Evolutionary conservation across 371 early-diverging fungal species (phyloP).

Genomic region (Lichtheimia ramosa): DNA sequence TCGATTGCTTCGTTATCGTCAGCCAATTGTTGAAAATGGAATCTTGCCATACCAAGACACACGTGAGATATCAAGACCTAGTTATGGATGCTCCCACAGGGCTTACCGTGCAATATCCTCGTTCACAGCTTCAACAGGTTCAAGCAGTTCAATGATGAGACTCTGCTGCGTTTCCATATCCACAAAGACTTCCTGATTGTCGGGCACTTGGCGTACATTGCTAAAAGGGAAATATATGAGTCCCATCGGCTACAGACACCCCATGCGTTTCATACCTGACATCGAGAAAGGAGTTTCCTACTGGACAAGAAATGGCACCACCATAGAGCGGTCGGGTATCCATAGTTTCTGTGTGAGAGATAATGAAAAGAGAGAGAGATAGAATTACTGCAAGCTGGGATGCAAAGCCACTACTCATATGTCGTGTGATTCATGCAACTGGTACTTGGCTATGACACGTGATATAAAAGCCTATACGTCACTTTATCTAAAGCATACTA

Average conservation of each 20-base stretch:
- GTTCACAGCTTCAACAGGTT: slow-evolving; percentile 56
- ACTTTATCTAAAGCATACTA: too few species aligned
- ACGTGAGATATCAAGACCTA: neutral
- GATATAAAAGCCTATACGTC: too few species aligned
- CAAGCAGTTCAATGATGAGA: slow-evolving; percentile 83
- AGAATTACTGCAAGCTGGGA: too few species aligned
- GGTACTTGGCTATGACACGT: too few species aligned
- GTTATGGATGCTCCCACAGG: neutral
- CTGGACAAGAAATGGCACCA: slow-evolving; percentile 62
- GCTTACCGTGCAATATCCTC: slow-evolving; percentile 58
- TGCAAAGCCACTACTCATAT: too few species aligned
- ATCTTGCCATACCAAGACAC: slow-evolving; percentile 34
- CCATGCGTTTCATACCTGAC: slow-evolving; percentile 47
- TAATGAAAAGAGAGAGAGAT: too few species aligned
- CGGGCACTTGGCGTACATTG: slow-evolving; percentile 79
- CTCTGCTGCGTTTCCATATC: slow-evolving; percentile 73
- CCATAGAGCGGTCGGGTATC: slow-evolving; percentile 50
- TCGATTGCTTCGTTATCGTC: slow-evolving; percentile 72
- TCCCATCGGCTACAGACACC: neutral
- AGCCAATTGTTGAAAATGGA: slow-evolving; percentile 80
- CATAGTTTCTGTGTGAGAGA: neutral
- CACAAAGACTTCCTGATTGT: slow-evolving; percentile 91
- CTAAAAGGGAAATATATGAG: slow-evolving; percentile 42
- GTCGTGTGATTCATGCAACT: too few species aligned
- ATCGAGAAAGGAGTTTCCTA: slow-evolving; percentile 63